These are phyloP conservation scores for Boletus rufocinnamomeus DNA, from an alignment of 768 basidiomycete genomes.

Conservation along the genomic window DNA sequence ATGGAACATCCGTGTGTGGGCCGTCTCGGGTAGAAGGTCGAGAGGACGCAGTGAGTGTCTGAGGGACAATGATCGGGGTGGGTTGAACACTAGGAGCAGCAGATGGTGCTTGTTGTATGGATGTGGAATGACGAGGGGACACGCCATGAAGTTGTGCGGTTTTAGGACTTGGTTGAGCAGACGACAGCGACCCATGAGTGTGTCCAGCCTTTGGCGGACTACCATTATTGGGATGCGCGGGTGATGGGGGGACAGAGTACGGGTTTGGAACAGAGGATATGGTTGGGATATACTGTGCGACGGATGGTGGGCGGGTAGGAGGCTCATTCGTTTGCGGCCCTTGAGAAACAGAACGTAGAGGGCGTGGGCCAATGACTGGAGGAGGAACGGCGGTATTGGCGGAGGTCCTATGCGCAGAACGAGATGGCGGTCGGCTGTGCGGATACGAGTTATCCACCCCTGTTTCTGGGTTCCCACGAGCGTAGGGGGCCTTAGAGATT, in stretches of 20 bases:
- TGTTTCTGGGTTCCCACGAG: slow-evolving; percentile 31
- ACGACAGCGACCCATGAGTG: slow-evolving; percentile 8
- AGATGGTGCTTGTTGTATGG: slow-evolving; percentile 23
- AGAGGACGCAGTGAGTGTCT: slow-evolving; percentile 24
- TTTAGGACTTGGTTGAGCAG: slow-evolving; percentile 31
- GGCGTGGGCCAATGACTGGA: slow-evolving; percentile 30
- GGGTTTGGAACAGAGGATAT: slow-evolving; percentile 16
- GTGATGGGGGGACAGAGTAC: slow-evolving; percentile 23
- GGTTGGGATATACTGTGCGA: slow-evolving; percentile 11
- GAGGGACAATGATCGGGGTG: slow-evolving; percentile 27
- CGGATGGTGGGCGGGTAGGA: slow-evolving; percentile 30
- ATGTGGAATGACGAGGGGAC: slow-evolving; percentile 10
- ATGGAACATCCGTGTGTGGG: slow-evolving; percentile 7
- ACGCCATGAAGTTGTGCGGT: slow-evolving; percentile 19
- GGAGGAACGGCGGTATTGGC: slow-evolving; percentile 21
- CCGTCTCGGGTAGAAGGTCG: slow-evolving; percentile 31
- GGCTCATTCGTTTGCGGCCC: slow-evolving; percentile 27
- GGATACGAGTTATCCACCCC: slow-evolving; percentile 24
- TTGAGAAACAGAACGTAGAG: slow-evolving; percentile 32
- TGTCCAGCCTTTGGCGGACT: slow-evolving; percentile 21
- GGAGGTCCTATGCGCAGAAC: slow-evolving; percentile 27
- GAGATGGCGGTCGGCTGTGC: slow-evolving; percentile 31
- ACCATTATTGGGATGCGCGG: slow-evolving; percentile 14
- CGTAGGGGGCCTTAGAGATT: slow-evolving; percentile 22
- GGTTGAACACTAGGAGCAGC: slow-evolving; percentile 20